Conservation (phyloP, 1,284 basidiomycete genomes). For the Pisolithus thermaeus region DNA sequence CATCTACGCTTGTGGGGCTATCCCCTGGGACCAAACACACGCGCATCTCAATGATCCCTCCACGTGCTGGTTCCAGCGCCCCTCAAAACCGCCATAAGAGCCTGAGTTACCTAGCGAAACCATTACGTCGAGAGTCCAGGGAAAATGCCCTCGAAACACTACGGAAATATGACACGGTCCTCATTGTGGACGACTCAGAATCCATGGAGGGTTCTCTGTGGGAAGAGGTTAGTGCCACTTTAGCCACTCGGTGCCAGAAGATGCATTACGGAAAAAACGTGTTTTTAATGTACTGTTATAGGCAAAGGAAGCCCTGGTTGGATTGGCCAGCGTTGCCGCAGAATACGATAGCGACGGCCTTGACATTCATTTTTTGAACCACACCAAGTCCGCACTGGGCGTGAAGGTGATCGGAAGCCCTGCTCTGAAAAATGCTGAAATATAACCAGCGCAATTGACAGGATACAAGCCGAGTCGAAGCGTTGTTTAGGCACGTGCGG, state of each 20-base stretch:
- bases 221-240: constrained; percentile 34
- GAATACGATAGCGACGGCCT: constrained; percentile 42
- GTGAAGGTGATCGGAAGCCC: constrained; percentile 13
- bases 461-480: constrained; percentile 28
- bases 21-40: constrained; percentile 17
- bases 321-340: constrained; percentile 34
- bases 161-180: constrained; percentile 44
- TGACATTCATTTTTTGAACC: constrained; percentile 45
- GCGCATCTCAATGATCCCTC: constrained; percentile 20
- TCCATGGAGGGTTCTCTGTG: constrained; percentile 49
- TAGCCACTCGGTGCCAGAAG: neutral
- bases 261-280: neutral
- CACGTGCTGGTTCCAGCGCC: constrained; percentile 8
- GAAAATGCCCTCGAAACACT: constrained; percentile 42
- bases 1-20: neutral
- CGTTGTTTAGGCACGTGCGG: constrained; percentile 38
- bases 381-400: constrained; percentile 3
- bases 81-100: constrained; percentile 12
- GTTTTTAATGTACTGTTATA: constrained; percentile 16
- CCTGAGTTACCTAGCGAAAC: constrained; percentile 20
- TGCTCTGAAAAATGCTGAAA: neutral
- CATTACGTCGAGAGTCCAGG: constrained; percentile 20
- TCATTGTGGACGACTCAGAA: constrained; percentile 53
- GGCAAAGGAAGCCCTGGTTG: constrained; percentile 36
- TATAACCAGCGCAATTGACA: constrained; percentile 9